Conservation (phyloP, 768 basidiomycete species). For the Kwoniella sp. region DNA sequence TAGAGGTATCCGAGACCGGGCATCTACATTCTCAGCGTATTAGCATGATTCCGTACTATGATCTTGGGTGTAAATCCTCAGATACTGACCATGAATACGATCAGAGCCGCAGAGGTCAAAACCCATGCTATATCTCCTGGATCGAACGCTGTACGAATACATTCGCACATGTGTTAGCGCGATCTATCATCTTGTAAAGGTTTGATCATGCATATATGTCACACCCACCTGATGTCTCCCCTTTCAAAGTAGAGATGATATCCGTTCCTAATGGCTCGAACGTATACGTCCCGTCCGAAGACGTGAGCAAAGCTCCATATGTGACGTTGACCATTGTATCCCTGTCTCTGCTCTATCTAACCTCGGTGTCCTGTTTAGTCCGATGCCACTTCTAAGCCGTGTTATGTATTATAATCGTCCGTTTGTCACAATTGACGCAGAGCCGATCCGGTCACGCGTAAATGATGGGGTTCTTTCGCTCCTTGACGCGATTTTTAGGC, state of each 20-base stretch:
- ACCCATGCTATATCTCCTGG: slow-evolving; percentile 51
- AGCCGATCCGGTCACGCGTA: too few relatives aligned
- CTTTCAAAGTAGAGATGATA: slow-evolving; percentile 29
- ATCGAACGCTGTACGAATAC: slow-evolving; percentile 32
- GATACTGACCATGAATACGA: slow-evolving; percentile 48
- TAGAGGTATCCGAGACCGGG: slow-evolving; percentile 60
- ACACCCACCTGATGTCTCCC: slow-evolving; percentile 17
- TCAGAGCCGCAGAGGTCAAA: slow-evolving; percentile 41
- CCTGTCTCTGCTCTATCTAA: neutral
- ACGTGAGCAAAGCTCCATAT: slow-evolving; percentile 31
- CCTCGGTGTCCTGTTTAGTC: neutral
- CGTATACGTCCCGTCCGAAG: slow-evolving; percentile 15
- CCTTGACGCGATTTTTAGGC: too few relatives aligned
- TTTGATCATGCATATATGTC: neutral
- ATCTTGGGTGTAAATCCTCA: too few relatives aligned
- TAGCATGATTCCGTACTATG: too few relatives aligned
- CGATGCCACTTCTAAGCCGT: too few relatives aligned
- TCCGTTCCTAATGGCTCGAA: slow-evolving; percentile 42
- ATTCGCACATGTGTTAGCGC: too few relatives aligned
- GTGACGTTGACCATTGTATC: slow-evolving; percentile 37
- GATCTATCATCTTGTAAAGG: neutral
- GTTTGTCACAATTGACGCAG: too few relatives aligned
- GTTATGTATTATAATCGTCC: too few relatives aligned
- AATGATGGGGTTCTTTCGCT: too few relatives aligned
- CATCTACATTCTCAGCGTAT: too few relatives aligned